Base-by-base conservation (phyloP, 2,329 filamentous ascomycete genomes). In the Ceratocystiopsis minuta region DNA sequence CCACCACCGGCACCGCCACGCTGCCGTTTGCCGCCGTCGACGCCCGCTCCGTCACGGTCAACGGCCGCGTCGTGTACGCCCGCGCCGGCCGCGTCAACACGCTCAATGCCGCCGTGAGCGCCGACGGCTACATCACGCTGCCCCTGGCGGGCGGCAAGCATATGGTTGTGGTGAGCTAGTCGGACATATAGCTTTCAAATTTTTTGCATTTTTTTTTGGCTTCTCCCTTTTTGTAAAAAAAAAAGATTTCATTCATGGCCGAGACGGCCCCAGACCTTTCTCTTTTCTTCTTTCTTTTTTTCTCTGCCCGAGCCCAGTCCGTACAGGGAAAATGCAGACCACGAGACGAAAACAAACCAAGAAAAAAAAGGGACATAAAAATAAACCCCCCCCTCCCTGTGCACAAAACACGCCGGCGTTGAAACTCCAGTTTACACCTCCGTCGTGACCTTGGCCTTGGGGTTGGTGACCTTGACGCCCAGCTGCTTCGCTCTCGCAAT, bases 391-490 rank as follows among this genome's bases (percentile, higher is more conserved):
- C 7, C 24, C 20, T 7, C 20, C 20, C 20, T 4, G 20, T 7
- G 20, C 7, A 20, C 20, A 20, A n/a, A 20, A 20, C 20, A 20
- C 4, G 20, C 20, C 20, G 20, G 20, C 20, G 20, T 20, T 20
- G 4, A 11, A 6, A 15, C 32, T 10, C 34, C 49, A 46, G 38
- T 60, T 75, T 77, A 81, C 60, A 79, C 72, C 78, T 98, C 90
- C 57, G 86, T 94, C 58, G 88, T 94, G 66, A 98, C 81, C 77
- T 88, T 92, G 62, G 87, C 90, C 83, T 95, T 94, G 69, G 84
- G 68, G 77, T 98, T 98, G 64, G 90, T 98, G 66, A 98, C 88
- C 83, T 98, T 98, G 65, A 98, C 90, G 62, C 87, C 85, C 61
- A 98, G 72, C 69, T 93, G 80, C 83, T 96, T 96, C 54, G 90